Evolutionary conservation across 1,284 basidiomycete species (phyloP).

Genomic region (Ceratobasidium sp.): DNA sequence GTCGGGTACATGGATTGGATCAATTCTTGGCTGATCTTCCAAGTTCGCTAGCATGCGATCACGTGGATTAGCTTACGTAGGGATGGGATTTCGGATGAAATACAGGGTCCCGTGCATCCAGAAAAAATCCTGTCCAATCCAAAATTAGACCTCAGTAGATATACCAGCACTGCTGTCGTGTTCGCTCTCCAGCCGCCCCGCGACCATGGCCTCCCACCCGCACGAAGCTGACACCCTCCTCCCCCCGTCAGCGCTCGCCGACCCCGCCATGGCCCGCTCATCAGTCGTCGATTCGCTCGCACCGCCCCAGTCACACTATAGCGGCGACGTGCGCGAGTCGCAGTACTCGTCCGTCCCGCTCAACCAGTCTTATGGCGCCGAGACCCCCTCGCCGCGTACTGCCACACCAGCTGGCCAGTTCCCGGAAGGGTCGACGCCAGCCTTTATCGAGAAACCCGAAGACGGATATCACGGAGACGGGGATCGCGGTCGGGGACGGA

Average conservation of each 20-base stretch:
- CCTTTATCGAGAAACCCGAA: conserved; percentile 8
- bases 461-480: background rate
- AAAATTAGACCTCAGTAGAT: conserved; percentile 27
- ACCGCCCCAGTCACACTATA: conserved; percentile 1
- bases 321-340: conserved; percentile 33
- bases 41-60: conserved; percentile 5
- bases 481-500: background rate
- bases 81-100: background rate
- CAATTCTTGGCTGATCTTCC: conserved; percentile 16
- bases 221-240: conserved; percentile 32
- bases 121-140: conserved; percentile 10
- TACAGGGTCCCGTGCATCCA: background rate
- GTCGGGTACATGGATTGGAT: background rate
- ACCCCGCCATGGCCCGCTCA: conserved; percentile 28
- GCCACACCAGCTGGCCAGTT: conserved; percentile 9
- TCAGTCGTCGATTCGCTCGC: conserved; percentile 37
- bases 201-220: conserved; percentile 39
- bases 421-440: conserved; percentile 8
- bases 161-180: background rate
- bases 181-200: background rate
- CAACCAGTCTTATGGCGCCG: conserved; percentile 25
- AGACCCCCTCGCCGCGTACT: conserved; percentile 21
- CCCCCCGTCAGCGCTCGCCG: conserved; percentile 11
- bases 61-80: conserved; percentile 26
- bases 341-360: conserved; percentile 43